Percentiles rank a stretch among this genome's conserved stretches.
Conservation (phyloP, 2,329 filamentous ascomycete genomes). For the Clarireedia homoeocarpa region DNA sequence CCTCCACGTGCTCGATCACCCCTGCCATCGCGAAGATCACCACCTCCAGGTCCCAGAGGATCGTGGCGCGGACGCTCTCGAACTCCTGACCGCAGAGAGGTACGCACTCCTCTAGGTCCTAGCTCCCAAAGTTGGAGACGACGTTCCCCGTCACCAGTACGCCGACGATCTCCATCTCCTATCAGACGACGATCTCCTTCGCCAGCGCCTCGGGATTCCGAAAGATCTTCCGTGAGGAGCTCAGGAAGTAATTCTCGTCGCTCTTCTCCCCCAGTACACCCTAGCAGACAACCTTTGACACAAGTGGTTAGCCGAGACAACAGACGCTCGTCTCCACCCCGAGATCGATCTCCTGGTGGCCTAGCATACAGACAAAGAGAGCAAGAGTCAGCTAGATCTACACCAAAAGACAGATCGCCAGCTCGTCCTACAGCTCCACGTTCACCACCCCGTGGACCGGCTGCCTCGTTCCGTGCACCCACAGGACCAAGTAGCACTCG, state of each 20-base stretch:
- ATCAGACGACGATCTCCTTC: slow-evolving; percentile 39
- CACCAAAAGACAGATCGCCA: slow-evolving; percentile 27
- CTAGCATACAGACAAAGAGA: slow-evolving; percentile 22
- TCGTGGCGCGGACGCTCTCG: slow-evolving; percentile 36
- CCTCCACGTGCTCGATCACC: slow-evolving; percentile 27
- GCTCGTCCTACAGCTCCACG: slow-evolving; percentile 20
- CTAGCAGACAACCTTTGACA: slow-evolving; percentile 40
- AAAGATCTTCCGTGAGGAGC: slow-evolving; percentile 42
- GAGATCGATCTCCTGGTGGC: slow-evolving; percentile 22
- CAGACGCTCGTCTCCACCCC: slow-evolving; percentile 24
- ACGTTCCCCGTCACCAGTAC: slow-evolving; percentile 45
- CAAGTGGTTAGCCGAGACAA: slow-evolving; percentile 28
- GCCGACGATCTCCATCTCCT: slow-evolving; percentile 17
- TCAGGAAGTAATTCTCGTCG: slow-evolving; percentile 53
- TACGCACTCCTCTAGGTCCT: slow-evolving; percentile 34
- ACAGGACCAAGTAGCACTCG: slow-evolving; percentile 27
- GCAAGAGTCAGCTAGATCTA: slow-evolving; percentile 25
- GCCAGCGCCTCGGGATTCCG: slow-evolving; percentile 38
- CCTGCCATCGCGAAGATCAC: slow-evolving; percentile 25
- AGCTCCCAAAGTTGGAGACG: slow-evolving; percentile 43
- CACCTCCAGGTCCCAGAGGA: slow-evolving; percentile 30
- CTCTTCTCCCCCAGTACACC: slow-evolving; percentile 52
- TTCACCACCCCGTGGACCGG: slow-evolving; percentile 29
- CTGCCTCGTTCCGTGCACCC: slow-evolving; percentile 24
- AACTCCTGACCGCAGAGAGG: slow-evolving; percentile 44